Percentiles rank a stretch among this genome's conserved stretches.
Evolutionary conservation across 345 rosid genomes (phyloP).

Genomic region (Carallia brachiata): DNA sequence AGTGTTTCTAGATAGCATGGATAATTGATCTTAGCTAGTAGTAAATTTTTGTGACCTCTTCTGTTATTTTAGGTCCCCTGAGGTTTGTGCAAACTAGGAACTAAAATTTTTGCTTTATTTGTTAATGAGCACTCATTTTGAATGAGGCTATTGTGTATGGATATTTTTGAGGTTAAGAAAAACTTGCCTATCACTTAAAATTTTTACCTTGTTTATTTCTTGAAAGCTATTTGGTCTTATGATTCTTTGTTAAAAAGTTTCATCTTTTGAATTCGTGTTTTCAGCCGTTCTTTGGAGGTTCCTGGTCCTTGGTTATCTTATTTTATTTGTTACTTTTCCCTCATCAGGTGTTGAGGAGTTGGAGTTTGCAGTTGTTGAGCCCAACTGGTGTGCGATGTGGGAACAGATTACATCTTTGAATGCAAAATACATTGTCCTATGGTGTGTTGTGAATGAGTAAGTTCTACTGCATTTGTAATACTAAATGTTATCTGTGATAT

Average conservation of each 20-base stretch:
- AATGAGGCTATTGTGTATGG: neutral
- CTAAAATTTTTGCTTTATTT: neutral
- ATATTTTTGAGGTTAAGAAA: neutral
- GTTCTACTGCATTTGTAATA: constrained; percentile 23
- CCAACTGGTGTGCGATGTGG: constrained; percentile 69
- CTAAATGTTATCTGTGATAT: neutral
- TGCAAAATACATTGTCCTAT: constrained; percentile 56
- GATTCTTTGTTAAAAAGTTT: neutral
- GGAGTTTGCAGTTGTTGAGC: constrained; percentile 60
- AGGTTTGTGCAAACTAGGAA: neutral
- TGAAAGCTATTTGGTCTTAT: neutral
- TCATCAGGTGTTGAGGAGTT: constrained; percentile 73
- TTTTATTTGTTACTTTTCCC: constrained; percentile 12
- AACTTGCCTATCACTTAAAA: neutral
- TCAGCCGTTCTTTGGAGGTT: constrained; percentile 7
- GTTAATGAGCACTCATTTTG: neutral
- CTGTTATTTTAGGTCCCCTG: no score
- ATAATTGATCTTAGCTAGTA: neutral
- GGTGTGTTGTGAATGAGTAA: constrained; percentile 53
- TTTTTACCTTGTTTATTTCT: neutral
- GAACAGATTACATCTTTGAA: constrained; percentile 59
- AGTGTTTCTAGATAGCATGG: neutral
- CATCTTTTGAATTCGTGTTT: neutral
- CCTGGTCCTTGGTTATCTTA: constrained; percentile 8
- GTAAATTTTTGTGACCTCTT: neutral